Evolutionary conservation across 345 rosid species (phyloP), one percentile per base, ranked within the genome.

Genomic region (Salix caprea): DNA sequence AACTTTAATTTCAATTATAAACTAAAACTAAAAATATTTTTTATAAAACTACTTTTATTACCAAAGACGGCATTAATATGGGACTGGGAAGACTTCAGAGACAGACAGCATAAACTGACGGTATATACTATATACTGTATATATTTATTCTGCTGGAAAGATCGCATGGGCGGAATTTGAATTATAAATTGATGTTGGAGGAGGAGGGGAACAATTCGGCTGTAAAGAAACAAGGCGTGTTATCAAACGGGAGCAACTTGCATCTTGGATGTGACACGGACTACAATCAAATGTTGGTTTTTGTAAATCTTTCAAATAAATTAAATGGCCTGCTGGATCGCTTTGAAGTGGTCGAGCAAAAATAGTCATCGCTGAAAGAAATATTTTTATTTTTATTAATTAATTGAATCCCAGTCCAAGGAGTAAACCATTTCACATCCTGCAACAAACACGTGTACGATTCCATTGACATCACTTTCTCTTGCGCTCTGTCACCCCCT

Each of bases 121-220:
- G 46, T 40, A 40, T 12, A 40, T 40, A 9, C 46, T 40, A 40
- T 12, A 40, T 40, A 9, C 46, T 36, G 7, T 36, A 36, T 12
- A 77, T 70, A 77, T 77, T 77, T 32, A 32, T 32, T 70, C 46
- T 46, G 12, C 14, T 0, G 18, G 0, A 19, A 65, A 71, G 83
- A 71, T 66, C 71, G 65, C 64, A n/a, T 13, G 14, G 62, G 5
- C 62, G 73, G 24, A 7, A 64, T 16, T 48, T 19, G 15, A 58
- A n/a, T 10, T 10, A 3, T 23, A 58, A 9, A 58, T 10, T 3
- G 62, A 3, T 4, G 62, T 1, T 0, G 46, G 1, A 9, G 13
- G 1, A 23, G 13, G 62, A 58, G 62, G 62, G 52, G 62, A 24
- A 23, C 62, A 58, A 58, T n/a, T 23, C 62, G 28, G 62, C 24